Evolutionary conservation across 2,329 filamentous ascomycete species (phyloP).

Genomic region (Pseudogymnoascus sp.): DNA sequence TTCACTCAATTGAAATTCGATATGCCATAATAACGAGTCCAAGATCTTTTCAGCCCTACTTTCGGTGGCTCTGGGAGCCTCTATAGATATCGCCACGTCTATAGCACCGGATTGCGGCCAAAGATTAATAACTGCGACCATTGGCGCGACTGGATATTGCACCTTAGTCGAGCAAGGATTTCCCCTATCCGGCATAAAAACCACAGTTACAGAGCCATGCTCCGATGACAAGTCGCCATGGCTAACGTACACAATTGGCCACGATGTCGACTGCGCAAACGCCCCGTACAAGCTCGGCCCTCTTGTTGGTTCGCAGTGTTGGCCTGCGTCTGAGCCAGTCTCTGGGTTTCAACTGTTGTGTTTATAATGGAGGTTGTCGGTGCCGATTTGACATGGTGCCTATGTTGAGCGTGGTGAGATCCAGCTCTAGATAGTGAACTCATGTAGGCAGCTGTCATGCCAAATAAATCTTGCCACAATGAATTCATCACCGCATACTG

Average conservation of each 20-base stretch:
- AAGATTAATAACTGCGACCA: not conserved
- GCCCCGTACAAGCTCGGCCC: not conserved
- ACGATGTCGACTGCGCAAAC: not conserved
- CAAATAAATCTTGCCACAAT: not conserved
- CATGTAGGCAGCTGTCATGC: not conserved
- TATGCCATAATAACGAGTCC: not conserved
- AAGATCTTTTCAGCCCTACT: not conserved
- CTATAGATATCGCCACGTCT: not conserved
- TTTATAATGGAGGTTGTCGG: not conserved
- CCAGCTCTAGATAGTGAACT: not conserved
- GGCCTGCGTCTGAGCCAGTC: not conserved
- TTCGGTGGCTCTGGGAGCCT: not conserved
- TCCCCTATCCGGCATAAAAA: not conserved
- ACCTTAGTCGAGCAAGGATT: not conserved
- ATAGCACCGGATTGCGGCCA: not conserved
- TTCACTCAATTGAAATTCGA: not conserved
- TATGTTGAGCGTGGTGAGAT: not conserved
- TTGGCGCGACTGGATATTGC: not conserved
- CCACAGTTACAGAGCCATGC: not conserved
- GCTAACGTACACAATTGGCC: not conserved
- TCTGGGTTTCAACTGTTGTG: not conserved
- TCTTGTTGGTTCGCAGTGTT: not conserved
- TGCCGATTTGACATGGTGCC: not conserved
- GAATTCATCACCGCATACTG: not conserved
- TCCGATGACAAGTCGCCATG: not conserved